A percentile compares a stretch with the other conserved stretches of the same genome.
phyloP scores from a whole-genome alignment of 2,329 filamentous ascomycete genomes.

The Aspergillus tubingensis region DNA sequence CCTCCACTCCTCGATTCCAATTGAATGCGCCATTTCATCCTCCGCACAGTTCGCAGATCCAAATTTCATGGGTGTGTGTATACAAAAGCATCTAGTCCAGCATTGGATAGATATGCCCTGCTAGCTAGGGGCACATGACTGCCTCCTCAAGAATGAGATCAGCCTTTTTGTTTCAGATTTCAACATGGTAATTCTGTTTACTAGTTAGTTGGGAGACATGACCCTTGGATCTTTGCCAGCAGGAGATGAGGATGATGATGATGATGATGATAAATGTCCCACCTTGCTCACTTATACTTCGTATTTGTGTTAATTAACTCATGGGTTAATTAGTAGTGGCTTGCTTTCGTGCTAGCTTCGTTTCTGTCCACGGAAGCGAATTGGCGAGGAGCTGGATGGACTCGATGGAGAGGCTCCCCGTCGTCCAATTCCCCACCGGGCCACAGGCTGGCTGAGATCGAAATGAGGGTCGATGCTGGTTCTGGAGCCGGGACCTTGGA shows the following conservation, averaged over 20 bases:
- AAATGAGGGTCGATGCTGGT: conserved; percentile 7
- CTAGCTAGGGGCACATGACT: background rate
- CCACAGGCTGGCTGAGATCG: background rate
- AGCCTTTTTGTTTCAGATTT: background rate
- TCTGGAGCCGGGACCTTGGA: background rate
- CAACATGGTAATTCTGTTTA: background rate
- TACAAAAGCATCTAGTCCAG: too few species aligned
- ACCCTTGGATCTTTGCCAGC: background rate
- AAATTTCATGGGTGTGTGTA: conserved; percentile 22
- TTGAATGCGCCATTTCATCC: conserved; percentile 6
- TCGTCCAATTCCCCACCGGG: conserved; percentile 2
- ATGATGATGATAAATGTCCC: background rate
- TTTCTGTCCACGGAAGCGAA: background rate
- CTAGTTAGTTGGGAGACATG: background rate
- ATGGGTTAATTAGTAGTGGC: background rate
- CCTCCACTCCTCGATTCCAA: conserved; percentile 15
- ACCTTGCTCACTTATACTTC: background rate
- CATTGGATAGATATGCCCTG: background rate
- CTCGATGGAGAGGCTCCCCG: background rate
- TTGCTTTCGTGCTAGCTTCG: background rate
- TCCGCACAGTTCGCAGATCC: conserved; percentile 31
- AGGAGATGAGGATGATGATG: background rate
- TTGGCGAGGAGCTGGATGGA: background rate
- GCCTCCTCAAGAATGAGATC: background rate
- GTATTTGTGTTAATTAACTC: background rate